Evolutionary conservation across 331 rosid species (phyloP).

Genomic region (Dryas integrifolia): DNA sequence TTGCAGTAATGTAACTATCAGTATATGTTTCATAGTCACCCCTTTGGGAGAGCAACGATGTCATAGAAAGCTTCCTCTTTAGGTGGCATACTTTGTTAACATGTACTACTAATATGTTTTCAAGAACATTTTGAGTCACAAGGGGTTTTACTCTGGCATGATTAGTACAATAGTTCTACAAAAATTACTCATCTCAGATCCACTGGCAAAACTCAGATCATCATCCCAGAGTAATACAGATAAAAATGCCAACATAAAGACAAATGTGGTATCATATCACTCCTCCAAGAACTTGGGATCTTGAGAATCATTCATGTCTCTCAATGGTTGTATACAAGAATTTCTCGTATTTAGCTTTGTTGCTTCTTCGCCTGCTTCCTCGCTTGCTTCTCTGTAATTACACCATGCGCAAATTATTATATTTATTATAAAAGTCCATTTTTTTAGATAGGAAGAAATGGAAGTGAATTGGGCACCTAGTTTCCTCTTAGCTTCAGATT

Average conservation of each 20-base stretch:
- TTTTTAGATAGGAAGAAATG: background rate
- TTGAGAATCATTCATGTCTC: background rate
- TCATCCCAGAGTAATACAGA: background rate
- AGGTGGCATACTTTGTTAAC: background rate
- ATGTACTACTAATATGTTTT: background rate
- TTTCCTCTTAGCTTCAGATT: conserved; percentile 40
- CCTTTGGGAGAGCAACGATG: background rate
- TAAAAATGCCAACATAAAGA: background rate
- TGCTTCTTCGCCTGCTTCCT: conserved; percentile 22
- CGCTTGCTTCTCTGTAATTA: conserved; percentile 17
- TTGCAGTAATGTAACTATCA: background rate
- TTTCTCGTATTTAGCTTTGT: too few relatives aligned
- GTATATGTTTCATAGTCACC: background rate
- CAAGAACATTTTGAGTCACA: background rate
- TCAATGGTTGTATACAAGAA: too few relatives aligned
- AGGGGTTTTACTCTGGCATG: background rate
- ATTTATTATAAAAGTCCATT: background rate
- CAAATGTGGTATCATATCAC: background rate
- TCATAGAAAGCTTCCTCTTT: background rate
- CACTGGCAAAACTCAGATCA: background rate
- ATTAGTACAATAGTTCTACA: background rate
- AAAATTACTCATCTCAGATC: background rate
- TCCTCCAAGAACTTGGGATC: background rate
- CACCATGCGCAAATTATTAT: background rate
- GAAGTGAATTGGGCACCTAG: background rate